phyloP scores from a whole-genome alignment of 148 eudicot species.

The Rhododendron simsii region DNA sequence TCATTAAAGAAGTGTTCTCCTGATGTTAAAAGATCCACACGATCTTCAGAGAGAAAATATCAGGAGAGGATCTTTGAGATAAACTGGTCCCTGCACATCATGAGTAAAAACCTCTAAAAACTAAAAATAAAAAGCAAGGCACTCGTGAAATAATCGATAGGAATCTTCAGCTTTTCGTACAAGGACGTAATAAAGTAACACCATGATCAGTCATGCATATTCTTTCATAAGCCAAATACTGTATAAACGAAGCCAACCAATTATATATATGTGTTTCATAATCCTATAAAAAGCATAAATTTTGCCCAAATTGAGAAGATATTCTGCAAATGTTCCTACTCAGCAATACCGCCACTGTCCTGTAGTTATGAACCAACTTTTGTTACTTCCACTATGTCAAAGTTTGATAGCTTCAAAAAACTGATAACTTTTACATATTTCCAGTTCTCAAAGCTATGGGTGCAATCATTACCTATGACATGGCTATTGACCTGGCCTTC shows the following conservation, averaged over 20 bases:
- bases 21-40: no score
- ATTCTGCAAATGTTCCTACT: not conserved
- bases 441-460: not conserved
- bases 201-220: not conserved
- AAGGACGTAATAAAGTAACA: not conserved
- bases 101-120: not conserved
- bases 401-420: not conserved
- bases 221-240: no score
- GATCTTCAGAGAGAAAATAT: no score
- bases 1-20: no score
- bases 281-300: not conserved
- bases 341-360: not conserved
- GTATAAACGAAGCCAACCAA: not conserved
- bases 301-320: not conserved
- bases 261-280: not conserved
- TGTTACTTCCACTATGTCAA: not conserved
- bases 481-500: not conserved
- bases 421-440: not conserved
- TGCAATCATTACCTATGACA: not conserved
- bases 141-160: not conserved
- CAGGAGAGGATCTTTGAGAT: no score
- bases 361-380: not conserved
- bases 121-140: not conserved
- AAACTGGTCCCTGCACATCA: not conserved
- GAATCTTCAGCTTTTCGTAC: not conserved